Base-by-base conservation (phyloP, 371 early-diverging fungal species). In the Syncephalastrum monosporum region DNA sequence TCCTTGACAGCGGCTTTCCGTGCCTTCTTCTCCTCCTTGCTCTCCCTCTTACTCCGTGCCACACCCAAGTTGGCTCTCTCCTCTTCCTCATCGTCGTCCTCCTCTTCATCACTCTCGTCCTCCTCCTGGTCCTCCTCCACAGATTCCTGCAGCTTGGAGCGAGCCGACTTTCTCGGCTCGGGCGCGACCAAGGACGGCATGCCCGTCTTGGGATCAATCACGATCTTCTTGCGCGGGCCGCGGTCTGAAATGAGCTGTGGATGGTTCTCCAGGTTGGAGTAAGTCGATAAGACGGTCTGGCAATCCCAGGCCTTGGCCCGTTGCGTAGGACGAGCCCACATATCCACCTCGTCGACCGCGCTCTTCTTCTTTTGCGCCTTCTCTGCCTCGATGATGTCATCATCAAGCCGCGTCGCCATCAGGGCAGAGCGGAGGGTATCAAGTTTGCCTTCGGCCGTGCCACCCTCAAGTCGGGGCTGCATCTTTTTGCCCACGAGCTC, bases 1-100 rank as follows among this genome's bases (percentile, higher is more conserved):
- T 83, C 88, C 67, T 96, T 95, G 59, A 92, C 71, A 23, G 84
- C 84, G 55, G 79, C 84, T 74, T 97, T 97, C 55, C 97, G 84
- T 55, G 81, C 81, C 67, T 87, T 89, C 84, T 94, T 94, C 55
- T 97, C 95, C 55, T 94, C 96, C 59, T 81, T 83, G 7, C 87
- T 81, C 79, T 97, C 97, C 10, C 61, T 61, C 63, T 88, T 89
- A 50, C 78, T 63, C 57, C 97, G 78, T 13, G 90, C 76, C 17
- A 23, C 69, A n/a, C 84, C 85, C 41, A 73, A 50, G 62, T 85
- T 82, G 23, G 75, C 76, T 48, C 56, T 56, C n/a, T 60, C 51
- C 24, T 69, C 64, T 33, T 82, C 82, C 1, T 67, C 72, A 16
- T 77, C 81, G 2, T 72, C 79, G 0, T 81, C 75, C 25, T 68